Evolutionary conservation across 441 rosid genomes (phyloP), one percentile per base, ranked within the genome.

Genomic region (Flueggea neowawraea): DNA sequence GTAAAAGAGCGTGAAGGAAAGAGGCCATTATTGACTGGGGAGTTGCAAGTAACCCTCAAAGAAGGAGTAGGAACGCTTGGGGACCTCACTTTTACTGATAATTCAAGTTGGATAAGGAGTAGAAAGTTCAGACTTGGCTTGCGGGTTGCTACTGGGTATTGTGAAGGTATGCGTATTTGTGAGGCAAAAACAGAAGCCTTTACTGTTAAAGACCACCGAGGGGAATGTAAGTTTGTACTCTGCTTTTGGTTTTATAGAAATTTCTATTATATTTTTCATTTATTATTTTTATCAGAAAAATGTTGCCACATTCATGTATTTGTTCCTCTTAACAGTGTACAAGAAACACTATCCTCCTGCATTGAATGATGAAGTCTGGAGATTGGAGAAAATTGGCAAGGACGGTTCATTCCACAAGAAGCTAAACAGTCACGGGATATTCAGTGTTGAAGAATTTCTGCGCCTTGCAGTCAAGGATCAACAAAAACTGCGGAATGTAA

Each of bases 161-260:
- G 85, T 69, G 97, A 90, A 66, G 95, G 84, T 32, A 69, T 84
- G 45, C 98, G 84, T 51, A 74, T 92, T 47, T 85, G 96, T 61
- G 99, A 95, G 82, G 99, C 98, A 5, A 95, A 92, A 84, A 92
- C 99, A 0, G 99, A 95, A 72, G 95, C 99, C 65, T 90, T 95
- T 69, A 83, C 86, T 61, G 99, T 95, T 55, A 95, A 90, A 73
- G 99, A 95, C 80, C 99, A 95, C 67, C 74, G 99, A 61, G 99
- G 99, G 64, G 99, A 95, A 85, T 75, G 99, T 92, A 72, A 64
- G 86, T 68, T 72, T 17, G 57, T 66, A 36, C 39, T 54, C 36
- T 62, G 31, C 51, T 50, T 33, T 52, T 47, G 5, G 75, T 54
- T 57, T 55, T 54, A 54, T 44, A 31, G 9, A 36, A 36, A 5